A percentile compares a stretch with the other conserved stretches of the same genome.
Conservation (phyloP, 306 rosid species). For the Ormosia emarginata region DNA sequence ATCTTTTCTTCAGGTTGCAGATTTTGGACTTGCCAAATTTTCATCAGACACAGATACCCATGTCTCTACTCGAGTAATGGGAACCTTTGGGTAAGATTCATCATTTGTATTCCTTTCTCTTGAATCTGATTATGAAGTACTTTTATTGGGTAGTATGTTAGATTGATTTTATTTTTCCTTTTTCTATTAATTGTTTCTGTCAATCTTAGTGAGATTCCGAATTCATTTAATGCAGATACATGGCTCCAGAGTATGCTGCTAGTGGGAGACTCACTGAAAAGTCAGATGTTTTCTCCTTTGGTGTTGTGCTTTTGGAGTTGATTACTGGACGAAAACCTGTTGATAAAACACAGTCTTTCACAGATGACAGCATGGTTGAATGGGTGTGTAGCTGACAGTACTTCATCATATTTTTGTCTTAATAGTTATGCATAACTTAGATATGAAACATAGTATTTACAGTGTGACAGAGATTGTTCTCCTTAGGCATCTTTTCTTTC, state of each 20-base stretch:
- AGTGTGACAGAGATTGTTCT: not conserved
- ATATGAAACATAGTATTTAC: not conserved
- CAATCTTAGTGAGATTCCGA: conserved; percentile 7
- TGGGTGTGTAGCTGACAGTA: conserved; percentile 48
- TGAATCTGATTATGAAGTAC: not conserved
- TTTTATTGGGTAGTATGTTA: not conserved
- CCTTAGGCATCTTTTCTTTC: not conserved
- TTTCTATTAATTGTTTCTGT: not conserved
- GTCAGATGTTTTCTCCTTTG: conserved; percentile 66
- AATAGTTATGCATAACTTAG: not conserved
- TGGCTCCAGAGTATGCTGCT: conserved; percentile 74
- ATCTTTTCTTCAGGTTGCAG: conserved; percentile 48
- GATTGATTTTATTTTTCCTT: not conserved
- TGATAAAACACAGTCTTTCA: conserved; percentile 37
- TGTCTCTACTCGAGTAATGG: conserved; percentile 69
- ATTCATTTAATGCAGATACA: conserved; percentile 41
- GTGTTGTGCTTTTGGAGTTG: conserved; percentile 71
- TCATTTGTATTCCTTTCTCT: not conserved
- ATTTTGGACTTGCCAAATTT: conserved; percentile 66
- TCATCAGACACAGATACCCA: conserved; percentile 54
- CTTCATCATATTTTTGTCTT: not conserved
- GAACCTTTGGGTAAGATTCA: conserved; percentile 61
- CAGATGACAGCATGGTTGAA: conserved; percentile 66
- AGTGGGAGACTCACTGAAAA: conserved; percentile 69
- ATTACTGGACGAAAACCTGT: conserved; percentile 60